Conservation (phyloP, 2,329 filamentous ascomycete genomes). For the Nemania diffusa region DNA sequence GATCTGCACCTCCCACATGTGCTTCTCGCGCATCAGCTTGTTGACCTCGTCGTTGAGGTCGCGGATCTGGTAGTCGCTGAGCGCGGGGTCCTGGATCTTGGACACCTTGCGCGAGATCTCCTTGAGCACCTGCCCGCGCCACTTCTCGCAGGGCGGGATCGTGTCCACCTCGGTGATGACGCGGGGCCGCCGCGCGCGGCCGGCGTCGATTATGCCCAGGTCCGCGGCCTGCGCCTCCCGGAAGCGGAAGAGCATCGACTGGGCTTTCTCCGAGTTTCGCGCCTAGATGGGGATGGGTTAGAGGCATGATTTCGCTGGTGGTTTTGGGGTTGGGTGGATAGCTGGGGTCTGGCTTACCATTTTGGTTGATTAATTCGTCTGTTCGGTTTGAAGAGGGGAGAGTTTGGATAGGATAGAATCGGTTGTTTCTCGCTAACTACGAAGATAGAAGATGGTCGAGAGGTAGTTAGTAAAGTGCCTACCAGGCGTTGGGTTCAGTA, state of each 20-base stretch:
- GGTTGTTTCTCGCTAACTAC: background rate
- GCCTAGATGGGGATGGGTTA: slow-evolving; percentile 65
- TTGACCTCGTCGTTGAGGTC: slow-evolving; percentile 99
- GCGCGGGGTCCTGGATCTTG: slow-evolving; percentile 88
- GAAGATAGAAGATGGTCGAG: background rate
- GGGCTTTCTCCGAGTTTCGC: slow-evolving; percentile 97
- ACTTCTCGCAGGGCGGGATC: slow-evolving; percentile 93
- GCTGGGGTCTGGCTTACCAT: slow-evolving; percentile 42
- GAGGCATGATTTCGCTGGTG: background rate
- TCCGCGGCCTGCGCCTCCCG: slow-evolving; percentile 75
- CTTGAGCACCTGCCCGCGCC: slow-evolving; percentile 96
- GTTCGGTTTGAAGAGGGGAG: background rate
- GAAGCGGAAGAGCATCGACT: slow-evolving; percentile 99
- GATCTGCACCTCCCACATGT: slow-evolving; percentile 99
- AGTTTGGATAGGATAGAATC: no score
- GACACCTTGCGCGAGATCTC: slow-evolving; percentile 97
- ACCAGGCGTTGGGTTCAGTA: background rate
- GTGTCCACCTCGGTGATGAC: slow-evolving; percentile 86
- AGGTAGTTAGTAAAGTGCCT: background rate
- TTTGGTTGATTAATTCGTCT: slow-evolving; percentile 35
- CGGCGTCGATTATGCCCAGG: slow-evolving; percentile 72
- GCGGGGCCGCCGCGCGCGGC: slow-evolving; percentile 88
- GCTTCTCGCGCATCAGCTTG: slow-evolving; percentile 98
- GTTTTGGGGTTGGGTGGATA: background rate
- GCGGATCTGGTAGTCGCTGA: slow-evolving; percentile 97